These are phyloP conservation scores for Tetradesmus obliquus DNA, from an alignment of 139 green algal species.

Conservation along the genomic window DNA sequence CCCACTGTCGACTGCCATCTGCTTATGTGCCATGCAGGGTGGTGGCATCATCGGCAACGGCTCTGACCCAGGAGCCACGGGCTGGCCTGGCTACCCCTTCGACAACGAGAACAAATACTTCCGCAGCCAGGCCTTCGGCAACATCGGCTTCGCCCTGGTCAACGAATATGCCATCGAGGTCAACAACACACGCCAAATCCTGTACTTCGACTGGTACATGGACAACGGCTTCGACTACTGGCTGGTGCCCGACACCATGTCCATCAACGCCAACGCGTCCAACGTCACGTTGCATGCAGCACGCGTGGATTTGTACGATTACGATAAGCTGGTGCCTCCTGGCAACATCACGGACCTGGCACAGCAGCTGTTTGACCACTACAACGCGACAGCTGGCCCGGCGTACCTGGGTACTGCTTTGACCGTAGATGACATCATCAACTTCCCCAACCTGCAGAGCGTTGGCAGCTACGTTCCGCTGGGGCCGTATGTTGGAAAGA, in stretches of 20 bases:
- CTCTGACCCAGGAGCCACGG: background rate
- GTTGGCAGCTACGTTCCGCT: constrained; percentile 27
- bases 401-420: constrained; percentile 29
- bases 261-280: constrained; percentile 37
- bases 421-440: constrained; percentile 5
- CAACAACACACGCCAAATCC: constrained; percentile 23
- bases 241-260: constrained; percentile 41
- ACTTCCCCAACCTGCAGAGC: constrained; percentile 24
- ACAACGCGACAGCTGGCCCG: constrained; percentile 13
- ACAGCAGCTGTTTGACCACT: constrained; percentile 31
- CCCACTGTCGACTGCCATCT: background rate
- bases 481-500: constrained; percentile 25
- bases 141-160: constrained; percentile 40
- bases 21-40: background rate
- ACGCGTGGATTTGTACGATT: constrained; percentile 43
- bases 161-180: constrained; percentile 18
- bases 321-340: constrained; percentile 29
- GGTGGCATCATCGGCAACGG: constrained; percentile 34
- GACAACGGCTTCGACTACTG: constrained; percentile 47
- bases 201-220: constrained; percentile 53
- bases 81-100: constrained; percentile 43
- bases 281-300: constrained; percentile 35
- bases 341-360: constrained; percentile 40
- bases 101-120: constrained; percentile 43
- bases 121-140: constrained; percentile 10